Evolutionary conservation across 163 green algal species (phyloP).

Genomic region (Volvox carteri): DNA sequence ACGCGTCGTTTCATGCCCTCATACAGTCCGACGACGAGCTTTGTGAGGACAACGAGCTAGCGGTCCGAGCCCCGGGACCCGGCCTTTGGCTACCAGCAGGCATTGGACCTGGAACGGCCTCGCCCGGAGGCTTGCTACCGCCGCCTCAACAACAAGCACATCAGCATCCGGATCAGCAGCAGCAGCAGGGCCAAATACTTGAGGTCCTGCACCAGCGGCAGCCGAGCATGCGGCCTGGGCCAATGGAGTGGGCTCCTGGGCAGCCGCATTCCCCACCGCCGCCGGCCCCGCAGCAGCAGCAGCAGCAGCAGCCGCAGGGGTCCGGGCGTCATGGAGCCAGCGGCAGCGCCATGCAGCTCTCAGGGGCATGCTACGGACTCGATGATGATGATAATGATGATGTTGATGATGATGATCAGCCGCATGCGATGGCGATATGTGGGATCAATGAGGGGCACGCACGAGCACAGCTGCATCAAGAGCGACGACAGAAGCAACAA

Average conservation of each 20-base stretch:
- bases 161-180: background rate
- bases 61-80: no score
- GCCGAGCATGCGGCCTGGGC: no score
- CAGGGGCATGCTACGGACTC: no score
- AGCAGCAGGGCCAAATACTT: background rate
- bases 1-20: background rate
- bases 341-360: background rate
- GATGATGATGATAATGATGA: no score
- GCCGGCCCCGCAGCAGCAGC: background rate
- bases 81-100: no score
- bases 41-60: no score
- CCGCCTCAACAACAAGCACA: background rate
- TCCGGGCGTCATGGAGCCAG: background rate
- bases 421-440: background rate
- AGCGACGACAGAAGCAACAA: background rate
- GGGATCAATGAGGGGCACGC: background rate
- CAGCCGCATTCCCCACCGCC: background rate
- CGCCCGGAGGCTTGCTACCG: no score
- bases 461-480: background rate
- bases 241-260: background rate
- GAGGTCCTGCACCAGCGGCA: background rate
- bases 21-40: slow-evolving; percentile 9
- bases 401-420: no score
- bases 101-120: no score
- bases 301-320: background rate